These are phyloP conservation scores for Phytopythium chamaehyphon DNA, from an alignment of 352 stramenopile genomes.

Conservation along the genomic window DNA sequence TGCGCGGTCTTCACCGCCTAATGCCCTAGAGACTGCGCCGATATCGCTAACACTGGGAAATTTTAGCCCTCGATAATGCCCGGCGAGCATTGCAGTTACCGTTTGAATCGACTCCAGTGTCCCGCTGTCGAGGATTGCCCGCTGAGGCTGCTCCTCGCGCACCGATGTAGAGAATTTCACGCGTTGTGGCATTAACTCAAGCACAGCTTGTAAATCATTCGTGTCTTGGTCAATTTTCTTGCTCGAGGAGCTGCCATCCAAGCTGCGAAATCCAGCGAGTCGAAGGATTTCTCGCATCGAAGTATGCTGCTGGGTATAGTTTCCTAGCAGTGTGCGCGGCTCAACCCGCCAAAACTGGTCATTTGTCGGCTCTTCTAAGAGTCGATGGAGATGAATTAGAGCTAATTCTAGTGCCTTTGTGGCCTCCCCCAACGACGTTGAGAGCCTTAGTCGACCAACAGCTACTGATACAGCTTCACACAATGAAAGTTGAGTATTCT, in stretches of 20 bases:
- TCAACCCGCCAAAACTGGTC: conserved; percentile 27
- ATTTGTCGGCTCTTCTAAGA: conserved; percentile 43
- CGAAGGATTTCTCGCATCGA: conserved; percentile 29
- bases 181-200: conserved; percentile 29
- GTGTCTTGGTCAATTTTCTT: neutral
- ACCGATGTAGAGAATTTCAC: conserved; percentile 38
- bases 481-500: conserved; percentile 14
- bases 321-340: conserved; percentile 13
- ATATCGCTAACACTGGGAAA: conserved; percentile 45
- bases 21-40: conserved; percentile 37
- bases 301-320: conserved; percentile 19
- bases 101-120: conserved; percentile 32
- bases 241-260: neutral
- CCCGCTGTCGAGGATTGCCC: conserved; percentile 12
- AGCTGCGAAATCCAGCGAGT: conserved; percentile 29
- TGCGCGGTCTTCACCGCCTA: conserved; percentile 10
- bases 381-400: conserved; percentile 18
- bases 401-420: conserved; percentile 21
- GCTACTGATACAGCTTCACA: conserved; percentile 38
- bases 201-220: conserved; percentile 5
- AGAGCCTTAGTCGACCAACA: conserved; percentile 38
- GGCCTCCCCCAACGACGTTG: conserved; percentile 14
- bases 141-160: neutral
- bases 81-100: conserved; percentile 31
- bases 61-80: conserved; percentile 41